Evolutionary conservation across 2,329 filamentous ascomycete genomes (phyloP).

Genomic region (Fusarium aywerte): DNA sequence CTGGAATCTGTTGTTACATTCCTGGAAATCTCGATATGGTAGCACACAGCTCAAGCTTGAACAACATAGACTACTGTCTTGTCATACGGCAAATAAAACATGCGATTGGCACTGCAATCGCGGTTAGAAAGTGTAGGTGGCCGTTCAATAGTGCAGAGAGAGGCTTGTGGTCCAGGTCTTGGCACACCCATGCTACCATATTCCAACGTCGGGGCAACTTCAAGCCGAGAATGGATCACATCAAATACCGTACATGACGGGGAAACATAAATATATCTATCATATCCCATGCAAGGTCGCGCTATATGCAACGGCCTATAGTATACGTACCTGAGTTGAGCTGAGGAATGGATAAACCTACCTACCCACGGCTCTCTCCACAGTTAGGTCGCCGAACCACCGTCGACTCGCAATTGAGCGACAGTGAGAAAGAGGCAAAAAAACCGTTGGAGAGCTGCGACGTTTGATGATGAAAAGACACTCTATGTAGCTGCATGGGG

Average conservation of each 20-base stretch:
- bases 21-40: constrained; percentile 23
- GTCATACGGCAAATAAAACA: neutral
- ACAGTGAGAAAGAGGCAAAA: constrained; percentile 19
- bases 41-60: neutral
- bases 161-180: constrained; percentile 16
- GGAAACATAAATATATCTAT: constrained; percentile 7
- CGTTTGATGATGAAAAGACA: constrained; percentile 3
- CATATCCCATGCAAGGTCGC: neutral
- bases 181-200: neutral
- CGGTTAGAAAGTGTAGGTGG: neutral
- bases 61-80: neutral
- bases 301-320: neutral
- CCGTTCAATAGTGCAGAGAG: constrained; percentile 19
- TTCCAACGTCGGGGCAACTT: constrained; percentile 14
- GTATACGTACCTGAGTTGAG: constrained; percentile 10
- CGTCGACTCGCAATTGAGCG: constrained; percentile 1
- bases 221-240: constrained; percentile 11
- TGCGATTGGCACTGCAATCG: neutral
- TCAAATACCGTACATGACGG: neutral
- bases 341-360: constrained; percentile 40
- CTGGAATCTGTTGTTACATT: constrained; percentile 15
- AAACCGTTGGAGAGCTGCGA: constrained; percentile 9
- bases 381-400: constrained; percentile 3
- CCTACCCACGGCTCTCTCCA: constrained; percentile 8
- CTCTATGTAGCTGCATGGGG: neutral